Percentiles rank a stretch among this genome's conserved stretches.
These are phyloP conservation scores for Hyparrhenia diplandra DNA, from an alignment of 176 grass and related monocot genomes.

Conservation along the genomic window DNA sequence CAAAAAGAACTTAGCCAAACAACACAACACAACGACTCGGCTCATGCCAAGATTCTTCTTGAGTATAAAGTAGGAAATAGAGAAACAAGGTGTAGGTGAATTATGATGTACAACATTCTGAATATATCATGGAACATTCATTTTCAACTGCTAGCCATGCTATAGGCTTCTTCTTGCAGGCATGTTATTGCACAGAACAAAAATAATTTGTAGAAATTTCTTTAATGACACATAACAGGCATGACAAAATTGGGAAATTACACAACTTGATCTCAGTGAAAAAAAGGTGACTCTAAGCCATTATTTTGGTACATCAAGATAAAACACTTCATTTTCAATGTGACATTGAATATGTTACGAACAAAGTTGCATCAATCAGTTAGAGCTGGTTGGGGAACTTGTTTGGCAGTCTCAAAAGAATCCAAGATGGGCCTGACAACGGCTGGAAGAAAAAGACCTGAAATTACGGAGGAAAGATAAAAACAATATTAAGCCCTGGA, in stretches of 20 bases:
- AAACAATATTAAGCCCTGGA: not conserved
- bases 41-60: no score
- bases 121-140: not conserved
- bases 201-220: not conserved
- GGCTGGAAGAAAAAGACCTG: conserved; percentile 77
- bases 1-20: no score
- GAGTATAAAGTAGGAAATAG: not conserved
- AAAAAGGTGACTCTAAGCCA: not conserved
- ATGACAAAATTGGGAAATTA: not conserved
- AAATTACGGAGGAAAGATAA: conserved; percentile 7
- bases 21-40: no score
- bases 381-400: conserved; percentile 54
- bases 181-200: not conserved
- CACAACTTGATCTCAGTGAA: not conserved
- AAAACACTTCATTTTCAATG: conserved; percentile 18
- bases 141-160: not conserved
- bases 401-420: conserved; percentile 63
- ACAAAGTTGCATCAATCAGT: conserved; percentile 52
- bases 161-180: not conserved
- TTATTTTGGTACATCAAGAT: not conserved
- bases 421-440: conserved; percentile 77
- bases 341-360: not conserved
- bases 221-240: no score
- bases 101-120: not conserved
- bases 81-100: not conserved